Conservation (phyloP, 139 green algal species). For the Chlorella vulgaris region DNA sequence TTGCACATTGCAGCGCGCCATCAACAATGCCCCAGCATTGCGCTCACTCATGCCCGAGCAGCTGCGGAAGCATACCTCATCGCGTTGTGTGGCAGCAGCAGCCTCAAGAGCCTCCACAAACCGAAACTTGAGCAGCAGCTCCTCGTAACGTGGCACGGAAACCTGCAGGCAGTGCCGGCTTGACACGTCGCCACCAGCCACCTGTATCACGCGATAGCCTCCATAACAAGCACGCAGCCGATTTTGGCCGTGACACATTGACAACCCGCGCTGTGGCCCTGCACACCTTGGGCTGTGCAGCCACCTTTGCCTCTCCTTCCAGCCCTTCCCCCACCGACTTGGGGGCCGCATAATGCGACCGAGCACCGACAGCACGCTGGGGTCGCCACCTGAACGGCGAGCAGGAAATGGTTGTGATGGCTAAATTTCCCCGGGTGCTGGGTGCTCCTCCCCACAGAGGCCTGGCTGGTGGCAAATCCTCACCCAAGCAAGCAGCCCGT, state of each 20-base stretch:
- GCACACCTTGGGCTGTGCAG: not conserved
- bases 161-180: not conserved
- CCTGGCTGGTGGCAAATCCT: no score
- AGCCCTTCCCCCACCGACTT: not conserved
- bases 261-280: not conserved
- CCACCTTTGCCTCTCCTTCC: not conserved
- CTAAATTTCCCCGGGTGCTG: not conserved
- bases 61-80: slow-evolving; percentile 57
- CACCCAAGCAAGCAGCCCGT: no score
- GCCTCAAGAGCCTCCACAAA: slow-evolving; percentile 83
- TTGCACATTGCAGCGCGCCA: not conserved
- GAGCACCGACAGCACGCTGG: not conserved
- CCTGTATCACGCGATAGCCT: not conserved
- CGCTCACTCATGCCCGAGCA: not conserved
- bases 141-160: slow-evolving; percentile 77
- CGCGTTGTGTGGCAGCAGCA: slow-evolving; percentile 61
- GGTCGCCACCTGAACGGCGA: no score
- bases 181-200: not conserved
- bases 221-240: no score
- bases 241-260: not conserved
- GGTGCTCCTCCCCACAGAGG: no score
- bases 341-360: not conserved
- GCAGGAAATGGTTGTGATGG: not conserved
- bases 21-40: not conserved
- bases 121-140: slow-evolving; percentile 58